These are phyloP conservation scores for Aquilaria malaccensis DNA, from an alignment of 345 rosid species.

Conservation along the genomic window DNA sequence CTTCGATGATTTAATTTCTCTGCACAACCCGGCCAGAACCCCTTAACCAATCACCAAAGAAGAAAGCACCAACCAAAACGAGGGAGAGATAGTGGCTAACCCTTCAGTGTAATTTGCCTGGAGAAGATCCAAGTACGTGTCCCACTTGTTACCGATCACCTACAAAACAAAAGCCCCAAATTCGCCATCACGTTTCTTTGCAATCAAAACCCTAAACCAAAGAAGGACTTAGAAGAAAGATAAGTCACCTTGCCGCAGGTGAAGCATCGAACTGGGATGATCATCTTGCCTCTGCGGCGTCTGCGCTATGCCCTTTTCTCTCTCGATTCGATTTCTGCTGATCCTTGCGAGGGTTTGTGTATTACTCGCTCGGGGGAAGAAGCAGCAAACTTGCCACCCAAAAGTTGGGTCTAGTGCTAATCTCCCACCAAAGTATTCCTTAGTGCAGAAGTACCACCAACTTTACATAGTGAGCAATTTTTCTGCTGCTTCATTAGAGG, in stretches of 20 bases:
- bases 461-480: no score
- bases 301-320: background rate
- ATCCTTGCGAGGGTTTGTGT: no score
- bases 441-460: no score
- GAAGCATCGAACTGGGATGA: constrained; percentile 77
- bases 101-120: constrained; percentile 72
- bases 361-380: no score
- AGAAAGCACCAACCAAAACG: background rate
- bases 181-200: background rate
- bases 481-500: no score
- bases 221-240: background rate
- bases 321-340: no score
- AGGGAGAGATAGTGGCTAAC: constrained; percentile 16
- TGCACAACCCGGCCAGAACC: no score
- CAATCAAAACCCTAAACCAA: constrained; percentile 4
- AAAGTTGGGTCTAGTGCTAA: no score
- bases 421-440: no score
- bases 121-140: constrained; percentile 65
- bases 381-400: no score
- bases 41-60: no score
- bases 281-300: constrained; percentile 30
- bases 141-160: constrained; percentile 87
- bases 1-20: no score
- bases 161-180: constrained; percentile 10
- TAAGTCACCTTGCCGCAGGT: constrained; percentile 63